Base-by-base conservation (phyloP, 352 stramenopile species). In the Plasmopara halstedii region DNA sequence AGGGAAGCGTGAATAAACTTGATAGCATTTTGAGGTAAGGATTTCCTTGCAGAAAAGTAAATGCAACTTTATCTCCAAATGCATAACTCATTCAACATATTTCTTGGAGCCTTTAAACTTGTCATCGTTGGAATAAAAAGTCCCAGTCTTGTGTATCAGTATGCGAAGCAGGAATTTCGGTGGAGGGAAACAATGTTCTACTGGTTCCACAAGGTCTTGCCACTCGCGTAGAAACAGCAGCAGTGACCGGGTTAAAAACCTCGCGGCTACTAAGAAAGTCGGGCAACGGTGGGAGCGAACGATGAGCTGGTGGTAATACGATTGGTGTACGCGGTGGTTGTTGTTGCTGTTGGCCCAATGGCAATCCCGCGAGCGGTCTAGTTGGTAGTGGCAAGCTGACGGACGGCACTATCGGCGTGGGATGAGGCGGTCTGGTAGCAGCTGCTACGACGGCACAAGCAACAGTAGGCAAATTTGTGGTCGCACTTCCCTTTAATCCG, bases 1-100 rank as follows among this genome's bases (percentile, higher is more conserved):
- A 89, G 47, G 74, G 71, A 13, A 89, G 77, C 53, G 53, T 88
- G 19, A 88, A 92, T 48, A 92, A 92, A 45, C 62, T 92, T 19
- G 77, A 92, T 40, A 92, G 77, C 49, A 56, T 91, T 8, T 42
- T 91, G 36, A 74, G 74, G 11, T 88, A 80, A 53, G 40, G 8
- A 2, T n/a, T n/a, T n/a, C n/a, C n/a, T n/a, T n/a, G n/a, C n/a
- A n/a, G n/a, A n/a, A n/a, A n/a, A n/a, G n/a, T 6, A 15, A 22
- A 25, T 31, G 11, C 22, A 38, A 13, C 36, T 27, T 42, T 18
- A 21, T 17, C 4, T 17, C 10, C 0, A 40, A 40, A 29, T 10
- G 25, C 25, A 29, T 6, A 29, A 29, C 3, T 29, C 6, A 11
- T 29, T 10, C 11, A 29, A n/a, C n/a, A n/a, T n/a, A 31, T 11